Conservation (phyloP, 192 early-diverging fungal genomes). For the Coemansia sp. region DNA sequence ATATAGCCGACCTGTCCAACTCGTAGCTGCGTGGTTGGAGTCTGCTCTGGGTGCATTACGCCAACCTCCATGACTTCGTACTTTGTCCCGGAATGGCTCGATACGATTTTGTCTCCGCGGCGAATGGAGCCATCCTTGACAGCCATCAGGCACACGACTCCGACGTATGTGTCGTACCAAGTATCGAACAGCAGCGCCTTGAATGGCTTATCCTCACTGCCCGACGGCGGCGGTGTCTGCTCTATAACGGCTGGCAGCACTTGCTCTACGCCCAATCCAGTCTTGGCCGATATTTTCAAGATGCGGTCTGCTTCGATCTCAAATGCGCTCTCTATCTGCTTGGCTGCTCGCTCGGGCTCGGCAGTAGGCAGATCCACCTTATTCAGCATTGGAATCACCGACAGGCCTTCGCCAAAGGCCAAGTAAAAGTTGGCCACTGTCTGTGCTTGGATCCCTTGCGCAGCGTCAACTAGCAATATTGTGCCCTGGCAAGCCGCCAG, state of each 20-base stretch:
- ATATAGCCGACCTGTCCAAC: slow-evolving; percentile 90
- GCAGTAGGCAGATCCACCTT: slow-evolving; percentile 93
- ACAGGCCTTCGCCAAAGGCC: slow-evolving; percentile 84
- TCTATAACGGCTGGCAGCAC: slow-evolving; percentile 81
- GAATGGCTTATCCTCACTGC: slow-evolving; percentile 65
- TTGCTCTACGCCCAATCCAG: slow-evolving; percentile 67
- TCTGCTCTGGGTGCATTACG: slow-evolving; percentile 92
- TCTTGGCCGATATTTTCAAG: slow-evolving; percentile 83
- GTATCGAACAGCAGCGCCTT: slow-evolving; percentile 92
- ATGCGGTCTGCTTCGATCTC: slow-evolving; percentile 70
- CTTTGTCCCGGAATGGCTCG: slow-evolving; percentile 67
- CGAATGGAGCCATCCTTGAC: slow-evolving; percentile 79
- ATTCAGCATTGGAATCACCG: slow-evolving; percentile 88
- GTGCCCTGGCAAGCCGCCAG: slow-evolving; percentile 93
- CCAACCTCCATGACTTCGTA: slow-evolving; percentile 92
- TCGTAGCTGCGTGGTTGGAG: slow-evolving; percentile 52
- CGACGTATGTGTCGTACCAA: slow-evolving; percentile 97
- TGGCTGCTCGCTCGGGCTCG: slow-evolving; percentile 70
- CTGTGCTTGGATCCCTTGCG: slow-evolving; percentile 96
- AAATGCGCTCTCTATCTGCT: slow-evolving; percentile 85
- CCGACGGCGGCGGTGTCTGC: slow-evolving; percentile 70
- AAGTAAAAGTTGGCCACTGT: slow-evolving; percentile 97
- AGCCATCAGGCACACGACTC: slow-evolving; percentile 92
- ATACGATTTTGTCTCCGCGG: slow-evolving; percentile 78
- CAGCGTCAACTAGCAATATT: slow-evolving; percentile 87